Percentiles rank a stretch among this genome's conserved stretches.
These are phyloP conservation scores for Immersiporthe knoxdaviesiana DNA, from an alignment of 2,329 filamentous ascomycete genomes.

Conservation along the genomic window DNA sequence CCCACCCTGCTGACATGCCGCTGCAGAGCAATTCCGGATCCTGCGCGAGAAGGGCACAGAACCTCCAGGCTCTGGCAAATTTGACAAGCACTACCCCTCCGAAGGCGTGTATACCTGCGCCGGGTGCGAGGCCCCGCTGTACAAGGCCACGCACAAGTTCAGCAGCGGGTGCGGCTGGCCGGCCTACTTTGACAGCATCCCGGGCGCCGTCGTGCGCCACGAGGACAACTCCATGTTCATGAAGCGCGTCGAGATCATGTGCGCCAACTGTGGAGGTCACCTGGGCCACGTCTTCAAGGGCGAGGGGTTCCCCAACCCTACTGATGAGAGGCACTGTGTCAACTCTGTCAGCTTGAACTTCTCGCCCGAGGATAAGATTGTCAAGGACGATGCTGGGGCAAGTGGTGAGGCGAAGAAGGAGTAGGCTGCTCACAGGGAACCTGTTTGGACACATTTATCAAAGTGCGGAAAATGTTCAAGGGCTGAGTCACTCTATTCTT, in stretches of 20 bases:
- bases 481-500: not conserved
- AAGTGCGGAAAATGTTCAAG: not conserved
- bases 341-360: constrained; percentile 93
- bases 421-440: not conserved
- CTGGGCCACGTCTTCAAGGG: constrained; percentile 91
- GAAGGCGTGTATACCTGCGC: constrained; percentile 85
- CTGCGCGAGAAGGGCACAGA: constrained; percentile 94
- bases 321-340: constrained; percentile 95
- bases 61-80: constrained; percentile 75
- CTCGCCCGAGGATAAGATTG: constrained; percentile 63
- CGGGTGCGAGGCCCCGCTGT: constrained; percentile 83
- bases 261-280: constrained; percentile 91
- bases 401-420: constrained; percentile 42
- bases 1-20: not conserved
- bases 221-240: constrained; percentile 80
- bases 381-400: constrained; percentile 41
- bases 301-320: constrained; percentile 81
- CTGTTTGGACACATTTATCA: not conserved
- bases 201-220: constrained; percentile 83
- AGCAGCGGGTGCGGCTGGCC: constrained; percentile 97
- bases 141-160: constrained; percentile 94
- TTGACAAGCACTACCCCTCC: constrained; percentile 80
- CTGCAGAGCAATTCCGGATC: constrained; percentile 88
- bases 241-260: constrained; percentile 89
- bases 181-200: constrained; percentile 94